A percentile compares a stretch with the other conserved stretches of the same genome.
phyloP scores from a whole-genome alignment of 495 filamentous ascomycete genomes.

The Penicillium paradoxum region DNA sequence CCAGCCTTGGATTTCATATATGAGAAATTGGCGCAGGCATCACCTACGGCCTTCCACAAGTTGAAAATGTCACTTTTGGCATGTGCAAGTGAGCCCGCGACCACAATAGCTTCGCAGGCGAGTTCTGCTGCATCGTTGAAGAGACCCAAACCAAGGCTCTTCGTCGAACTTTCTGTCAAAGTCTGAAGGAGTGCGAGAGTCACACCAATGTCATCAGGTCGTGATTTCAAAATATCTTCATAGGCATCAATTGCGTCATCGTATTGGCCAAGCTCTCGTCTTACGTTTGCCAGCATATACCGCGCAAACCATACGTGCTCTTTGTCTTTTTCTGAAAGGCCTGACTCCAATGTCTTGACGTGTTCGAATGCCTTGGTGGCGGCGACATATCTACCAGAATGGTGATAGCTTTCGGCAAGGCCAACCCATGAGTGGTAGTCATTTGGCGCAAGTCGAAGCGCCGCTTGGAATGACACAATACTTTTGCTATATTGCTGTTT shows the following conservation, averaged over 20 bases:
- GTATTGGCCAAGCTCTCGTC: slow-evolving; percentile 83
- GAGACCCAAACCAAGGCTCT: slow-evolving; percentile 70
- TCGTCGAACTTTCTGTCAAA: slow-evolving; percentile 72
- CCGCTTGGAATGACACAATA: slow-evolving; percentile 85
- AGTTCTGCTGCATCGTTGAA: slow-evolving; percentile 73
- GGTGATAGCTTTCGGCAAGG: slow-evolving; percentile 91
- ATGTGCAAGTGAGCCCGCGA: slow-evolving; percentile 48
- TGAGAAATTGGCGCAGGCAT: slow-evolving; percentile 79
- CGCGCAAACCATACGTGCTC: slow-evolving; percentile 85
- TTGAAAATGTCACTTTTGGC: slow-evolving; percentile 71
- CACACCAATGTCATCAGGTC: slow-evolving; percentile 76
- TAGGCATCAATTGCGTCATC: slow-evolving; percentile 77
- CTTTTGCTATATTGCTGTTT: slow-evolving; percentile 84
- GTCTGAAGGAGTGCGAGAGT: slow-evolving; percentile 82
- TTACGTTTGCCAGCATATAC: slow-evolving; percentile 96
- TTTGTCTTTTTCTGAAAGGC: slow-evolving; percentile 36
- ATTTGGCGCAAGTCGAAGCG: slow-evolving; percentile 72
- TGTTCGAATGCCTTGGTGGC: slow-evolving; percentile 87
- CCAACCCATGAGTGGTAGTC: slow-evolving; percentile 97
- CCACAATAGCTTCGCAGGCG: slow-evolving; percentile 54
- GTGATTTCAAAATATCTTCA: slow-evolving; percentile 57
- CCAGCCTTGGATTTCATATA: slow-evolving; percentile 61
- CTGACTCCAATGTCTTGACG: slow-evolving; percentile 61
- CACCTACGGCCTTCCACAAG: slow-evolving; percentile 89
- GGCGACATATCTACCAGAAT: slow-evolving; percentile 85